A percentile compares a stretch with the other conserved stretches of the same genome.
These are phyloP conservation scores for Lizanozyma gosingica DNA, from an alignment of 1,139 yeast species.

Conservation along the genomic window DNA sequence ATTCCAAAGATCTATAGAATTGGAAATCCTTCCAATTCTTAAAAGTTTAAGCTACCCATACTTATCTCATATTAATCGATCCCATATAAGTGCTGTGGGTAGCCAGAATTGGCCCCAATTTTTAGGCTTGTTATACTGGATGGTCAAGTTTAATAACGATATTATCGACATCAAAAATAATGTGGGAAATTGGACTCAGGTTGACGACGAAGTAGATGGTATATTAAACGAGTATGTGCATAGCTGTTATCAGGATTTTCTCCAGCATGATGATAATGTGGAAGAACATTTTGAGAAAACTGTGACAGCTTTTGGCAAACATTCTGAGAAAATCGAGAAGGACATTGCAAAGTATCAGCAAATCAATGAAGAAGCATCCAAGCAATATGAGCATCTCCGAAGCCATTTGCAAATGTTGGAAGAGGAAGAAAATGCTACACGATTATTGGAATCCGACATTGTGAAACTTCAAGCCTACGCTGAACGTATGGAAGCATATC, in stretches of 20 bases:
- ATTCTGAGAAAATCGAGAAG: slow-evolving; percentile 24
- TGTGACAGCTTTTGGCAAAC: slow-evolving; percentile 40
- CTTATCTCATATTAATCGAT: slow-evolving; percentile 67
- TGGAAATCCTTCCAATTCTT: slow-evolving; percentile 64
- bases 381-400: slow-evolving; percentile 16
- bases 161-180: not conserved
- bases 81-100: slow-evolving; percentile 87
- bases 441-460: slow-evolving; percentile 65
- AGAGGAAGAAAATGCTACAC: slow-evolving; percentile 46
- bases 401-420: slow-evolving; percentile 21
- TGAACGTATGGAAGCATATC: slow-evolving; percentile 55
- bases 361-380: slow-evolving; percentile 35
- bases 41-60: slow-evolving; percentile 70
- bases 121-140: slow-evolving; percentile 76
- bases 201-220: slow-evolving; percentile 40
- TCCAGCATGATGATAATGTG: slow-evolving; percentile 57
- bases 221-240: slow-evolving; percentile 60
- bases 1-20: slow-evolving; percentile 62
- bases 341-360: slow-evolving; percentile 32
- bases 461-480: slow-evolving; percentile 64
- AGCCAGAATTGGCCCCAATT: slow-evolving; percentile 86
- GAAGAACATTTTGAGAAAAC: slow-evolving; percentile 46
- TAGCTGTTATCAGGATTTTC: slow-evolving; percentile 58
- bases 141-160: slow-evolving; percentile 43
- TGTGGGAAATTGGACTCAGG: not conserved